Base-by-base conservation (phyloP, 495 filamentous ascomycete species). In the Trichoderma virens region DNA sequence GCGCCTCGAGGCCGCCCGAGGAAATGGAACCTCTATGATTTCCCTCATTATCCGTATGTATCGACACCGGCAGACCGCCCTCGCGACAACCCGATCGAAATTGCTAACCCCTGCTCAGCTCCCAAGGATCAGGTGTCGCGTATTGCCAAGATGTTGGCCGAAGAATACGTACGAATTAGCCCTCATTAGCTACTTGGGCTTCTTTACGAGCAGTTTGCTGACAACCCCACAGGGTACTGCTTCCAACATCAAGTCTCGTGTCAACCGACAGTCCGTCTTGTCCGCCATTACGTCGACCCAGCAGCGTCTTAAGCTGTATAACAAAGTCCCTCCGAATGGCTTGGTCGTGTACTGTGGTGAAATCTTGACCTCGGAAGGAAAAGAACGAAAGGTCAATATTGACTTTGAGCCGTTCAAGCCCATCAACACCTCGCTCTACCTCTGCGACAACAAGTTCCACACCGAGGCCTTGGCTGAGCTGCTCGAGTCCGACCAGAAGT, bases 391-490 rank as follows among this genome's bases (percentile, higher is more conserved):
- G 83, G 94, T 98, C 79, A 98, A 98, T 78, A 98, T 98, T 73
- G 95, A 98, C 71, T 98, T 98, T 72, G 94, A 98, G 74, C 94
- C 94, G 16, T 98, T 98, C 83, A 98, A 98, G 82, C 93, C 94
- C 25, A 98, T 98, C 85, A 98, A 98, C 77, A 98, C 94, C 5
- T 98, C 94, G 11, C 86, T 98, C 9, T 98, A 98, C 75, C 87
- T 98, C 31, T 98, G 94, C 80, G 94, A 98, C 82, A 98, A 98
- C 81, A 98, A 98, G 72, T 98, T 98, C 80, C 94, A 98, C 74
- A 98, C 94, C 39, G 94, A 98, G 75, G 93, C 94, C 7, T 80
- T 98, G 66, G 93, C 91, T 64, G 94, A 98, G 80, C 84, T 98
- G 65, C 86, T 98, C 59, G 94, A 98, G 78, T 96, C 93, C 5